phyloP scores from a whole-genome alignment of 495 filamentous ascomycete genomes.

The Aspergillus incahuasiensis region DNA sequence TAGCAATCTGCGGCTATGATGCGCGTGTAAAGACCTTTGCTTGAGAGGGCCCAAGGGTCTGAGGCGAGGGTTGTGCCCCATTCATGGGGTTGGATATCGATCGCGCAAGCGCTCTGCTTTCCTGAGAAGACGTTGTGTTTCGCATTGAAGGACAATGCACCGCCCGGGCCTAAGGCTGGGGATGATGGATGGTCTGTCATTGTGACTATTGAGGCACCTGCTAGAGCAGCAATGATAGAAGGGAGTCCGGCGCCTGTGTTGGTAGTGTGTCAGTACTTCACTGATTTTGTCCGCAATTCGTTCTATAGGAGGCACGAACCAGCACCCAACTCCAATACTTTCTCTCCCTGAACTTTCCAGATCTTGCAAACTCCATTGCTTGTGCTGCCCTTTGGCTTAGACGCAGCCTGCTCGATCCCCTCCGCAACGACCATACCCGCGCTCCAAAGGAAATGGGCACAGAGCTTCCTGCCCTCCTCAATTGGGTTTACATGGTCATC shows the following conservation, averaged over 20 bases:
- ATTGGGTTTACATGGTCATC: constrained; percentile 25
- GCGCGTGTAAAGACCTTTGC: constrained; percentile 55
- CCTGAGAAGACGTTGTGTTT: constrained; percentile 41
- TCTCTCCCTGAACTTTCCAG: constrained; percentile 51
- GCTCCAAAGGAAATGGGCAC: constrained; percentile 87
- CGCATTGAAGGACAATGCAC: constrained; percentile 60
- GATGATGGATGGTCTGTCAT: constrained; percentile 78
- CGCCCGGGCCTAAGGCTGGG: constrained; percentile 44
- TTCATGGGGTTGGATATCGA: constrained; percentile 56
- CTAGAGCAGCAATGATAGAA: constrained; percentile 61
- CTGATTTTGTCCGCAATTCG: neutral
- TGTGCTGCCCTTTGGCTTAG: neutral
- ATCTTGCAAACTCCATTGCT: constrained; percentile 16
- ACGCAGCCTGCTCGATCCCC: constrained; percentile 49
- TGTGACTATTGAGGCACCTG: constrained; percentile 58
- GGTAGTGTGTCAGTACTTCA: neutral
- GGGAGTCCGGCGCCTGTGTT: constrained; percentile 65
- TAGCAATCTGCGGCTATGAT: constrained; percentile 79
- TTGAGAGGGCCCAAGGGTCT: constrained; percentile 47
- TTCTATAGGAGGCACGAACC: constrained; percentile 38
- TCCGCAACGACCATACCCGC: constrained; percentile 68
- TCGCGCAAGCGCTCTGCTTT: constrained; percentile 12
- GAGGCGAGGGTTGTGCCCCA: constrained; percentile 58
- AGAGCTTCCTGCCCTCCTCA: constrained; percentile 58
- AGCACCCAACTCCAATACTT: constrained; percentile 57